These are phyloP conservation scores for Angomonas ambiguus DNA, from an alignment of 208 protist species.

Conservation along the genomic window DNA sequence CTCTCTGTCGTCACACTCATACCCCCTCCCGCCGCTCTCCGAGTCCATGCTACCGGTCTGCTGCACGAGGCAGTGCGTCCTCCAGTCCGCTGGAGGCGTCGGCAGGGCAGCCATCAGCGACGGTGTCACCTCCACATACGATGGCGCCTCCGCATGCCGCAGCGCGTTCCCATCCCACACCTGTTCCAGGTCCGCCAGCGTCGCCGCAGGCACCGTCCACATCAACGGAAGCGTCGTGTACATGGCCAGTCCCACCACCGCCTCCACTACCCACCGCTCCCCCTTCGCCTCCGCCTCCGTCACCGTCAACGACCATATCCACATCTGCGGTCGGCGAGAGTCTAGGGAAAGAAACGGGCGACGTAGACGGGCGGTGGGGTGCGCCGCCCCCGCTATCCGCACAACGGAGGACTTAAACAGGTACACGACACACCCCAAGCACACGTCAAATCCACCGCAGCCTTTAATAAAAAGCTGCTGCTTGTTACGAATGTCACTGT, in stretches of 20 bases:
- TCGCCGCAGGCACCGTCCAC: slow-evolving; percentile 21
- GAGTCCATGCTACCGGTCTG: neutral
- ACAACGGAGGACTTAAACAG: neutral
- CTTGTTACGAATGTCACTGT: neutral
- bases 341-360: neutral
- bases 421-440: slow-evolving; percentile 2
- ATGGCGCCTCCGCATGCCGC: slow-evolving; percentile 2
- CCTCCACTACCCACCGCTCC: neutral
- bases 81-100: slow-evolving; percentile 14
- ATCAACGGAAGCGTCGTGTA: slow-evolving; percentile 19
- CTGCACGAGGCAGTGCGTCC: slow-evolving; percentile 9
- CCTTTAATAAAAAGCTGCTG: neutral
- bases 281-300: neutral
- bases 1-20: slow-evolving; percentile 17
- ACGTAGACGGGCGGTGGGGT: neutral
- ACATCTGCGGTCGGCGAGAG: neutral
- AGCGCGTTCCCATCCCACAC: slow-evolving; percentile 9
- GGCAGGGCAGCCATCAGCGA: slow-evolving; percentile 17
- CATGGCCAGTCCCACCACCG: neutral
- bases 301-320: neutral
- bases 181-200: slow-evolving; percentile 14
- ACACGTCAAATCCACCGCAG: slow-evolving; percentile 5
- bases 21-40: neutral
- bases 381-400: neutral
- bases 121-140: slow-evolving; percentile 17